Evolutionary conservation across 257 asterid species (phyloP).

Genomic region (Paraleonurus japonicus): DNA sequence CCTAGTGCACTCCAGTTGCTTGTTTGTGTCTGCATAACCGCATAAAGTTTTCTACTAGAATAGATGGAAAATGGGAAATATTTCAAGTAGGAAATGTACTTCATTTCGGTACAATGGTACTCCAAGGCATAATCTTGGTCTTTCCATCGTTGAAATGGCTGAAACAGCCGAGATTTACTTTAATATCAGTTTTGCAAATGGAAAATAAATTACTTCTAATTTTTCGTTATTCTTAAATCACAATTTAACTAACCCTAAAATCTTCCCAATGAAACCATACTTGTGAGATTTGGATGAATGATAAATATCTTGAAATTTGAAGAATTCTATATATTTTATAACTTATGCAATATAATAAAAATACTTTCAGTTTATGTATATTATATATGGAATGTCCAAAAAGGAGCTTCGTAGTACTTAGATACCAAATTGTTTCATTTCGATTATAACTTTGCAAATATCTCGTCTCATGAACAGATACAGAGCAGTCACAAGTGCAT

Average conservation of each 20-base stretch:
- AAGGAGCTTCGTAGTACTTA: background rate
- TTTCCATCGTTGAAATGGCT: background rate
- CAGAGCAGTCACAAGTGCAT: slow-evolving; percentile 83
- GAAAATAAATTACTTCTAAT: background rate
- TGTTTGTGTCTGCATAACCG: background rate
- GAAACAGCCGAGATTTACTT: background rate
- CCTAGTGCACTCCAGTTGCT: background rate
- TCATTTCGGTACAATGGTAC: background rate
- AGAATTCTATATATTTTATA: background rate
- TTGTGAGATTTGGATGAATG: background rate
- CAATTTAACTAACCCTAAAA: background rate
- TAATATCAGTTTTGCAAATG: background rate
- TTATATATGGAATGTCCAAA: background rate
- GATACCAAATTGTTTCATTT: background rate
- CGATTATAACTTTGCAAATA: background rate
- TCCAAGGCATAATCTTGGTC: background rate
- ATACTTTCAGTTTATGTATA: background rate
- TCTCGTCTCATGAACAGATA: slow-evolving; percentile 42
- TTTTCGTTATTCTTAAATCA: background rate
- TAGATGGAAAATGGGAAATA: background rate
- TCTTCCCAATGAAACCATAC: too few species aligned
- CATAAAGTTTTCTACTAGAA: background rate
- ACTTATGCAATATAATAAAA: background rate
- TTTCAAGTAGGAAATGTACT: background rate
- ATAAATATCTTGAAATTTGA: background rate